Evolutionary conservation across 768 basidiomycete species (phyloP), one percentile per base, ranked within the genome.

Genomic region (Antrodiella citrinella): DNA sequence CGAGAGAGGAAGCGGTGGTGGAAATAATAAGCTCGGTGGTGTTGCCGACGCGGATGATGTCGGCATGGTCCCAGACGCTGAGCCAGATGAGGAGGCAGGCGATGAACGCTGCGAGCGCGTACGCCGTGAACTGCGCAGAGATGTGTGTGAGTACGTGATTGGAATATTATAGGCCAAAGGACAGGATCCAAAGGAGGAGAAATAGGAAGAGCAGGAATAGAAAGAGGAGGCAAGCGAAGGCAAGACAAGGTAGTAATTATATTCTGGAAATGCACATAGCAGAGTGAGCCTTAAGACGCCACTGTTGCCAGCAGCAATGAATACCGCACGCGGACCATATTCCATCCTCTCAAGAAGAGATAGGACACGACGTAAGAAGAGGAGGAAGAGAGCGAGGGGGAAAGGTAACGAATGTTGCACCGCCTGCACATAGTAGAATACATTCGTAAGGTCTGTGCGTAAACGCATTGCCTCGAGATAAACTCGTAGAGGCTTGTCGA

Each of bases 41-140:
- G 66, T 90, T 89, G 3, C 79, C 86, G 3, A 82, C 80, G 19
- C 83, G 77, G 56, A 91, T 70, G 55, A 90, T 73, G 61, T 88
- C 86, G 24, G 86, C 78, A 53, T 78, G 70, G 20, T 67, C 64
- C 72, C 81, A 87, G 25, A 86, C 75, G 64, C 86, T 77, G 67
- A 89, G 83, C 85, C 85, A 89, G 9, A 82, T 83, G 12, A 87
- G 69, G 24, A 91, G 77, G 54, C 78, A 76, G 54, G 82, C 72
- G 44, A 90, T 72, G 47, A 88, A 72, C 18, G 75, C 74, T 2
- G 73, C 67, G 45, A 89, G 64, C 18, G 82, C 75, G 62, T 86
- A 89, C 3, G 66, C 55, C 15, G 82, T 70, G 48, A 88, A 72
- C 80, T 81, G 55, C 9, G 7, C 15, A 42, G 41, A 15, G 21